Base-by-base conservation (phyloP, 129 eudicot genomes). In the Tagetes erecta region DNA sequence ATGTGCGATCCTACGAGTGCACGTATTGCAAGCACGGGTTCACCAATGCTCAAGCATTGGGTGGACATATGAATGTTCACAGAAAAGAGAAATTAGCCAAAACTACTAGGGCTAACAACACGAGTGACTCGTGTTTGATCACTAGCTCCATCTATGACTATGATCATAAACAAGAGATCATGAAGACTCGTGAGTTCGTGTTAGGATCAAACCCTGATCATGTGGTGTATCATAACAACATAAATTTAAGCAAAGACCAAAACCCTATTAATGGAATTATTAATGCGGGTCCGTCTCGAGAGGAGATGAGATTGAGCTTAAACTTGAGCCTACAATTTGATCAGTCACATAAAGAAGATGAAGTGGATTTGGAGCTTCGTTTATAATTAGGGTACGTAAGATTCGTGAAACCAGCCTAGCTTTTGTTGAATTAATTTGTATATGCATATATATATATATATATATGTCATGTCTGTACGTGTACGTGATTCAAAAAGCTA, bases 21-120 rank as follows among this genome's bases (percentile, higher is more conserved):
- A 86, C 84, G 69, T 91, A 86, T 64, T 91, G 97, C 84, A 88
- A 86, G 83, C 82, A 92, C 59, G 97, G 95, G 53, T 91, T 91
- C 85, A 86, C 90, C 3, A 87, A 86, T 0, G 97, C 97, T 0
- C 97, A 91, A 71, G 97, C 97, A 11, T 79, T 90, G 66, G 96
- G 96, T 42, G 96, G 96, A 1, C 96, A 90, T 77, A 90, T 90
- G 94, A 91, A 91, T 37, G 84, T 91, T 66, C 97, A 91, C 14
- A 63, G 97, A 12, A 88, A 88, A 83, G 97, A 91, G 37, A 80
- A 86, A 20, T 20, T 20, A 76, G 84, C 86, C 40, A 84, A 78
- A 62, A 86, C 27, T 35, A 86, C n/a, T 35, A 64, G 62, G 47
- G 72, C 82, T 20, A 81, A 37, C 75, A 42, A n/a, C 39, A 75